These are phyloP conservation scores for Ascochyta lentis DNA, from an alignment of 2,329 filamentous ascomycete genomes.

Conservation along the genomic window DNA sequence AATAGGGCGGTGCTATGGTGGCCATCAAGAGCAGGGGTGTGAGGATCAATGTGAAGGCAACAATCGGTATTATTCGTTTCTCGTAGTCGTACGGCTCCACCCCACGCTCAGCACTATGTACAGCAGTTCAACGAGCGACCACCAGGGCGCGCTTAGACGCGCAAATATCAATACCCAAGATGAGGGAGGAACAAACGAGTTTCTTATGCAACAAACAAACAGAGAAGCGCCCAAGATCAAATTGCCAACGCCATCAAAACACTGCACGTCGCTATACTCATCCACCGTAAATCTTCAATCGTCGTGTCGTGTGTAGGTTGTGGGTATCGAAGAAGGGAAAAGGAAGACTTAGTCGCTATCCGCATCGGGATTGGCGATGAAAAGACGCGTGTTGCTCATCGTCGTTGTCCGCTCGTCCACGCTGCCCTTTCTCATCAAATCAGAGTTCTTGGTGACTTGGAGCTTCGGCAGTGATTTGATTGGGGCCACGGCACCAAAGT, in stretches of 20 bases:
- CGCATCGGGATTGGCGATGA: constrained; percentile 84
- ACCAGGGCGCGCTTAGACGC: constrained; percentile 19
- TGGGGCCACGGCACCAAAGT: constrained; percentile 62
- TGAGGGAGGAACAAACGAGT: neutral
- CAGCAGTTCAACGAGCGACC: constrained; percentile 18
- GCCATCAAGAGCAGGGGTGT: no score
- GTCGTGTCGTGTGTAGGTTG: constrained; percentile 16
- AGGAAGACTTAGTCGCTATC: constrained; percentile 48
- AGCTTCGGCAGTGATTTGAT: constrained; percentile 57
- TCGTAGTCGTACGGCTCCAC: constrained; percentile 1
- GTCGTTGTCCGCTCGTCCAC: constrained; percentile 84
- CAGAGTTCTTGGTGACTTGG: constrained; percentile 63
- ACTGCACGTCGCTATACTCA: constrained; percentile 10
- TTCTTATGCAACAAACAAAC: constrained; percentile 5
- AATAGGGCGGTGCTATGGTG: neutral
- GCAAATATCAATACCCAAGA: constrained; percentile 6
- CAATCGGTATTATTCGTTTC: constrained; percentile 12
- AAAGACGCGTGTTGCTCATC: constrained; percentile 71
- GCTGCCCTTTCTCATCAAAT: constrained; percentile 77
- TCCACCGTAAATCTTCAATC: constrained; percentile 21
- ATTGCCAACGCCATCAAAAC: constrained; percentile 7
- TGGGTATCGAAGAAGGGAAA: constrained; percentile 44
- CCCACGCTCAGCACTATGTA: constrained; percentile 20
- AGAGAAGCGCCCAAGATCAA: neutral
- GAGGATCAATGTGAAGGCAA: neutral